Conservation (phyloP, 441 rosid species). For the Aleurites moluccanus region DNA sequence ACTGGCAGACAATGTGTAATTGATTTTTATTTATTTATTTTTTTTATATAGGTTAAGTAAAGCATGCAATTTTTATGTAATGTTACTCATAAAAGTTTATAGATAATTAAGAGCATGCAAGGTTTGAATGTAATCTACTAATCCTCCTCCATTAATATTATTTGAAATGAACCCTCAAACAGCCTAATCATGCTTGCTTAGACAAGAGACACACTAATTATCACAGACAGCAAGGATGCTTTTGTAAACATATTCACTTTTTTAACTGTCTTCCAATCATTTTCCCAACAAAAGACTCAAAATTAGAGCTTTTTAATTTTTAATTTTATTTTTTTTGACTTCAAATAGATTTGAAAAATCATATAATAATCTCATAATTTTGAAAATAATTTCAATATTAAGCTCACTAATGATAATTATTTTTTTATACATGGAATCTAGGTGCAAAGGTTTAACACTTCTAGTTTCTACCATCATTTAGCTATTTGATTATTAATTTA, state of each 20-base stretch:
- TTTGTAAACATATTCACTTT: background rate
- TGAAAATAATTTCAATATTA: no score
- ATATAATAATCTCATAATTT: no score
- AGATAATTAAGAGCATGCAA: slow-evolving; percentile 20
- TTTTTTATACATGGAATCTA: no score
- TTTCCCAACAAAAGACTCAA: background rate
- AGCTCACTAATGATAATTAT: no score
- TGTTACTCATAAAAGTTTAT: background rate
- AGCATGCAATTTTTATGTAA: slow-evolving; percentile 7
- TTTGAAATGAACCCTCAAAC: slow-evolving; percentile 3
- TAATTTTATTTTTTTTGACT: no score
- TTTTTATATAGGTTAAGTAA: background rate
- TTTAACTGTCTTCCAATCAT: slow-evolving; percentile 12
- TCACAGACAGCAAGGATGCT: background rate
- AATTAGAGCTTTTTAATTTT: no score
- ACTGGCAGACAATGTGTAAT: background rate
- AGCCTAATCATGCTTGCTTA: slow-evolving; percentile 12
- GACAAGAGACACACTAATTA: slow-evolving; percentile 7
- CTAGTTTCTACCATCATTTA: no score
- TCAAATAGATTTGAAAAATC: background rate
- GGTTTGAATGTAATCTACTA: background rate
- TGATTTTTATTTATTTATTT: no score
- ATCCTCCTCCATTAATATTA: background rate
- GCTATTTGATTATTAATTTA: no score
- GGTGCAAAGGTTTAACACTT: no score